A percentile compares a stretch with the other conserved stretches of the same genome.
Conservation (phyloP, 2,329 filamentous ascomycete genomes). For the Sporothrix luriei region DNA sequence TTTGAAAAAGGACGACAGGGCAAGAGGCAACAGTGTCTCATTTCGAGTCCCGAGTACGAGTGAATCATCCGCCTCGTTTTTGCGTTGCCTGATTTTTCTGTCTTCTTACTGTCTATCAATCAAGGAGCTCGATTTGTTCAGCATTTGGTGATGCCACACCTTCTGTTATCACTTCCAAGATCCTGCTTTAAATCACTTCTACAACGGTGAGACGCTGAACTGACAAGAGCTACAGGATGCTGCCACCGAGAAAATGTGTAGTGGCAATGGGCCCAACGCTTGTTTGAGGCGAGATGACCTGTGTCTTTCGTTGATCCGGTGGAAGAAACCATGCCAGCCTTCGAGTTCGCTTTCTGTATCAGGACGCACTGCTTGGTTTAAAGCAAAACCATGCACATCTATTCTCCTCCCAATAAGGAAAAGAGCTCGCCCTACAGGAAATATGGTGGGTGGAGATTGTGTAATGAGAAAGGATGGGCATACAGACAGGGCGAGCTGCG, state of each 20-base stretch:
- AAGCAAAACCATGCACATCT: no score
- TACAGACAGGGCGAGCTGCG: constrained; percentile 11
- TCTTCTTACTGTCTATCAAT: neutral
- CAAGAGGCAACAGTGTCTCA: neutral
- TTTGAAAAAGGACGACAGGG: neutral
- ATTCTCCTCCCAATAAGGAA: neutral
- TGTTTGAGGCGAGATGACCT: neutral
- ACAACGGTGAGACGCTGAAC: constrained; percentile 13
- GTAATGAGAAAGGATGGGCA: neutral
- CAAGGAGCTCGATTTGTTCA: neutral
- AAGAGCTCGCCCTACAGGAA: neutral
- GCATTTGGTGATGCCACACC: neutral
- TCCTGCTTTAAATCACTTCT: no score
- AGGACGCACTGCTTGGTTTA: neutral
- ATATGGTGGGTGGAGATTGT: neutral
- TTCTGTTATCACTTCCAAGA: neutral
- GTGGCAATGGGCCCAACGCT: neutral
- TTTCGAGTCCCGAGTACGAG: neutral
- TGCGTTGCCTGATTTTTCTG: neutral
- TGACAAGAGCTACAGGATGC: neutral
- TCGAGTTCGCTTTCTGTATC: no score
- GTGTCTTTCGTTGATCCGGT: neutral
- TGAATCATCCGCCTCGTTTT: constrained; percentile 19
- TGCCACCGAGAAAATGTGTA: neutral
- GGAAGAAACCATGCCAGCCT: neutral